Percentiles rank a stretch among this genome's conserved stretches.
phyloP scores from a whole-genome alignment of 2,329 filamentous ascomycete genomes.

The Phialophora tarda region DNA sequence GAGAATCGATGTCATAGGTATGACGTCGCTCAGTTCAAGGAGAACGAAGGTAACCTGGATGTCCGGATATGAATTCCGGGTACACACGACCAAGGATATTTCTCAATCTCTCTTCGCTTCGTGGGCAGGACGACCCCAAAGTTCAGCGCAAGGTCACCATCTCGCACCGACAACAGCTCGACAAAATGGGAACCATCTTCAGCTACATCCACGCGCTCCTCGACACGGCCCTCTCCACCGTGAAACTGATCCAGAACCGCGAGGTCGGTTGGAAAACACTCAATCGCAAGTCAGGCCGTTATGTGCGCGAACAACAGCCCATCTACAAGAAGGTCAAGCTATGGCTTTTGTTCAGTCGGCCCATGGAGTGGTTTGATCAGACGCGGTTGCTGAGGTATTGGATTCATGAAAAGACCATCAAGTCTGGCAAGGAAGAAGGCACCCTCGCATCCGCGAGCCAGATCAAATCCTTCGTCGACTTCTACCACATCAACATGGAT shows the following conservation, averaged over 20 bases:
- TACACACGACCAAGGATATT: background rate
- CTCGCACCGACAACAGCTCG: background rate
- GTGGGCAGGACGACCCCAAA: background rate
- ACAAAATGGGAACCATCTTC: background rate
- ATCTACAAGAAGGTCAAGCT: constrained; percentile 48
- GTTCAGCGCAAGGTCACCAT: background rate
- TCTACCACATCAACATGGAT: constrained; percentile 90
- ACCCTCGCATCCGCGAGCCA: constrained; percentile 86
- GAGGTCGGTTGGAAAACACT: constrained; percentile 45
- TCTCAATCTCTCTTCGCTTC: background rate
- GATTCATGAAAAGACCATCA: constrained; percentile 47
- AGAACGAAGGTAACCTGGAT: background rate
- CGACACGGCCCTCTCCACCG: constrained; percentile 4
- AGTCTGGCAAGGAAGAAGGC: constrained; percentile 47
- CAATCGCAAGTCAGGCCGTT: constrained; percentile 45
- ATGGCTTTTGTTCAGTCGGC: constrained; percentile 50
- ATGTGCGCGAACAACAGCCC: constrained; percentile 45
- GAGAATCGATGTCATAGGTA: background rate
- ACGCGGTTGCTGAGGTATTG: constrained; percentile 48
- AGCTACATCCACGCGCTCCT: background rate
- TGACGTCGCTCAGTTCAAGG: background rate
- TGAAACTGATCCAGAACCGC: constrained; percentile 41
- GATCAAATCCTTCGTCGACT: constrained; percentile 88
- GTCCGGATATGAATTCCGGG: background rate
- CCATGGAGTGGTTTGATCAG: constrained; percentile 50